Base-by-base conservation (phyloP, 306 rosid genomes). In the Cajanus cajan region DNA sequence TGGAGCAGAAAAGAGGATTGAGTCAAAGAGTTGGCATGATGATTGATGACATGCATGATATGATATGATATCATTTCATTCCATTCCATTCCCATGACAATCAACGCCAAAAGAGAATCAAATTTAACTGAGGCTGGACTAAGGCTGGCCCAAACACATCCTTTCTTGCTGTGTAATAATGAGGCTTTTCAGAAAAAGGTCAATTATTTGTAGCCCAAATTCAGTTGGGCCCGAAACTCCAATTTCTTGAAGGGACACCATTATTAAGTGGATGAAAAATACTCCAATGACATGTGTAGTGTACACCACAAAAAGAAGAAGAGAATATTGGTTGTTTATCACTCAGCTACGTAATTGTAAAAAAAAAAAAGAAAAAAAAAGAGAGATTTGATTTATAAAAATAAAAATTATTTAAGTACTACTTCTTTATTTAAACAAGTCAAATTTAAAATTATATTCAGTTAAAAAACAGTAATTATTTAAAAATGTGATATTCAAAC, bases 151-250 rank as follows among this genome's bases (percentile, higher is more conserved):
- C 57, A 74, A 73, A 21, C 25, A 39, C 7, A 15, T 9, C 54
- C 66, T 55, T 73, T 40, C 55, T 73, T 15, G 59, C 21, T 74
- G 25, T 61, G 45, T 43, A 57, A 73, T 73, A 40, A 73, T 55
- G 54, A 73, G 57, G 24, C 18, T 74, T 25, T 59, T 61, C 79
- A n/a, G 19, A 31, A 75, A 15, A 73, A 14, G 57, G 59, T 41
- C 57, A 74, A 74, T 59, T 41, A 74, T 73, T n/a, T 58, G 45
- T 10, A 11, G 79, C 79, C 79, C 79, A 74, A 74, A n/a, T 28
- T 25, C 13, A 41, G 58, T 58, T 43, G 43, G 70, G 79, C 79
- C 79, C 44, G 0, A 40, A 58, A 5, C 7, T 57, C 18, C 4
- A 40, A 14, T 58, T 57, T 0, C 0, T 36, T 22, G 25, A 74